phyloP scores from a whole-genome alignment of 2,329 filamentous ascomycete genomes.

The Purpureocillium lavendulum region DNA sequence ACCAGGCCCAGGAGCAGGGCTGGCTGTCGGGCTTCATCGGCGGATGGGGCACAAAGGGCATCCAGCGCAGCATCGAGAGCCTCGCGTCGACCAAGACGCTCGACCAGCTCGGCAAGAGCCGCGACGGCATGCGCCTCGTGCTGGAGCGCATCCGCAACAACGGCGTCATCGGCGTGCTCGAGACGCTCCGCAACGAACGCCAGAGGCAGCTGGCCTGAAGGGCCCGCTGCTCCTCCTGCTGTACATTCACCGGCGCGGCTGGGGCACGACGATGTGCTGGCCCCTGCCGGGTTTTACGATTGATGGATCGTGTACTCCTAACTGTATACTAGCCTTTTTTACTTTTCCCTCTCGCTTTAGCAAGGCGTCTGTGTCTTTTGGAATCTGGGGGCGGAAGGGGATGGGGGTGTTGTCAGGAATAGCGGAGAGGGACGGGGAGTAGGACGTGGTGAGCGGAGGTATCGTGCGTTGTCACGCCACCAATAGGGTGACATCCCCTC shows the following conservation, averaged over 20 bases:
- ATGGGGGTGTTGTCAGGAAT: slow-evolving; percentile 6
- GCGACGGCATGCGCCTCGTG: slow-evolving; percentile 76
- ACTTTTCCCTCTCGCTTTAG: slow-evolving; percentile 15
- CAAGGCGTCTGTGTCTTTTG: slow-evolving; percentile 24
- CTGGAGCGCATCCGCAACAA: slow-evolving; percentile 59
- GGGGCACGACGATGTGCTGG: background rate
- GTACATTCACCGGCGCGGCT: background rate
- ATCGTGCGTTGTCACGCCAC: slow-evolving; percentile 18
- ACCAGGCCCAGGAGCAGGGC: slow-evolving; percentile 34
- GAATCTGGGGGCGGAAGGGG: slow-evolving; percentile 8
- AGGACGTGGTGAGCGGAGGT: slow-evolving; percentile 9
- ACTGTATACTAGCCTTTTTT: slow-evolving; percentile 21
- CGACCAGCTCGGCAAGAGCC: slow-evolving; percentile 70
- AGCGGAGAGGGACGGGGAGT: too few relatives aligned
- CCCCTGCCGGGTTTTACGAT: slow-evolving; percentile 6
- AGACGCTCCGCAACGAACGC: slow-evolving; percentile 41
- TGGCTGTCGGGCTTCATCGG: slow-evolving; percentile 46
- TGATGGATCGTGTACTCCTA: slow-evolving; percentile 14
- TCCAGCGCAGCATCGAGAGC: slow-evolving; percentile 72
- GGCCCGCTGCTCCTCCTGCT: too few relatives aligned
- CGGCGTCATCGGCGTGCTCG: slow-evolving; percentile 49
- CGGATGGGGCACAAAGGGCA: slow-evolving; percentile 58
- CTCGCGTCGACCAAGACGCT: slow-evolving; percentile 71
- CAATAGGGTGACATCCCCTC: slow-evolving; percentile 28
- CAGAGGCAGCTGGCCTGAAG: slow-evolving; percentile 17